These are phyloP conservation scores for Bonnemaisonia californica DNA, from an alignment of 31 red algal species.

Conservation along the genomic window DNA sequence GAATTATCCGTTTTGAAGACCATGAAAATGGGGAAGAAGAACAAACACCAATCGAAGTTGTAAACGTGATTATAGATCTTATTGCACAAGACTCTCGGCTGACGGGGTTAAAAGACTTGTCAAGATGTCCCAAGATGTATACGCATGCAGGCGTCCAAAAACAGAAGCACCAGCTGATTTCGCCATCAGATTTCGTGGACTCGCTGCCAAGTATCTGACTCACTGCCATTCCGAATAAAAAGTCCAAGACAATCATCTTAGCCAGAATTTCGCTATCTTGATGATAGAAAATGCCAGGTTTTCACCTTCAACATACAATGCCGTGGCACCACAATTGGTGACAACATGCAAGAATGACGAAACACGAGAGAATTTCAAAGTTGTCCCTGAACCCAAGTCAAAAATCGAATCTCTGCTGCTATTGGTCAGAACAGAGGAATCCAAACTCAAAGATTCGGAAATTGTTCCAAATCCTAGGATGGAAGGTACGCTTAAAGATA, in stretches of 20 bases:
- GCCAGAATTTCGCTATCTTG: slow-evolving; percentile 2
- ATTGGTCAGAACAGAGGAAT: no score
- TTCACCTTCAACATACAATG: neutral
- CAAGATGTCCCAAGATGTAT: neutral
- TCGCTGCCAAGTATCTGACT: neutral
- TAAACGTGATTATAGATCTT: neutral
- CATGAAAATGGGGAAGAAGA: no score
- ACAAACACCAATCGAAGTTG: neutral
- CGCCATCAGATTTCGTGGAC: neutral
- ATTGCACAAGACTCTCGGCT: neutral
- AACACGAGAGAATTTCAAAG: no score
- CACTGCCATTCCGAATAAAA: neutral
- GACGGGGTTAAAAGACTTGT: neutral
- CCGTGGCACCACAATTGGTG: neutral
- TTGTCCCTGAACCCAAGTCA: no score
- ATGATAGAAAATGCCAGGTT: neutral
- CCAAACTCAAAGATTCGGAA: no score
- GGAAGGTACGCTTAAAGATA: no score
- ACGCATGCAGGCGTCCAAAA: neutral
- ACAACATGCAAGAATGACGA: slow-evolving; percentile 6
- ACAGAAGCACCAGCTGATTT: neutral
- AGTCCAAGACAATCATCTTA: slow-evolving; percentile 1
- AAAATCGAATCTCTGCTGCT: no score
- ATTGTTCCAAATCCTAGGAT: no score
- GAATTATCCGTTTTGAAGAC: no score